These are phyloP conservation scores for Barnettozyma vustinii DNA, from an alignment of 805 yeast genomes.

Conservation along the genomic window DNA sequence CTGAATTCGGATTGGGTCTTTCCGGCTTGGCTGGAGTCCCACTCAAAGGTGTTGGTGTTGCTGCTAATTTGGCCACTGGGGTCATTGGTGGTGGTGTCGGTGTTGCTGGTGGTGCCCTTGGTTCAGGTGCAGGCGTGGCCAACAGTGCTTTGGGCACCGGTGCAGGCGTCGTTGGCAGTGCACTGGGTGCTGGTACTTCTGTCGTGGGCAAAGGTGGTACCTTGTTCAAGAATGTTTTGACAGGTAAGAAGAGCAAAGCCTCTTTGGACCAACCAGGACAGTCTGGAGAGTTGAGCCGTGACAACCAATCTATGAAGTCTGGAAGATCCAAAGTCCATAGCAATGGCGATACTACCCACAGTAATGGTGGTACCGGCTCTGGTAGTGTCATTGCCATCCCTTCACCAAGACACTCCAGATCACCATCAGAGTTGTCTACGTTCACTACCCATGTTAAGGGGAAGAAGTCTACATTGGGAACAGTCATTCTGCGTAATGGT, in stretches of 20 bases:
- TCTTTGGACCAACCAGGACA: slow-evolving; percentile 12
- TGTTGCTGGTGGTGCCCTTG: slow-evolving; percentile 36
- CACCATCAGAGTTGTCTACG: slow-evolving; percentile 20
- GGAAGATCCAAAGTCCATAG: slow-evolving; percentile 14
- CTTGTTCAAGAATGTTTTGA: slow-evolving; percentile 30
- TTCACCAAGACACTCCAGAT: slow-evolving; percentile 15
- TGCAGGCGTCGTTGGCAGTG: slow-evolving; percentile 6
- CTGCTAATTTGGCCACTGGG: slow-evolving; percentile 36
- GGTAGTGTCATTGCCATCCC: slow-evolving; percentile 10
- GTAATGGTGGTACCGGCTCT: background rate
- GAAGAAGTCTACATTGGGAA: slow-evolving; percentile 34
- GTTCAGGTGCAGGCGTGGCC: slow-evolving; percentile 41
- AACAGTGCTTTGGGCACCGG: slow-evolving; percentile 44
- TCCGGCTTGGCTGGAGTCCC: slow-evolving; percentile 40
- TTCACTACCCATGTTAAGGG: slow-evolving; percentile 17
- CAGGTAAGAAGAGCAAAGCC: slow-evolving; percentile 25
- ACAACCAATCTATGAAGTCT: slow-evolving; percentile 35
- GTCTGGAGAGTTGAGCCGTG: slow-evolving; percentile 17
- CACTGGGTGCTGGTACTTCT: slow-evolving; percentile 34
- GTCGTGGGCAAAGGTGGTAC: slow-evolving; percentile 40
- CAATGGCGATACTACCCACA: background rate
- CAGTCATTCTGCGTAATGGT: slow-evolving; percentile 46
- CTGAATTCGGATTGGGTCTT: slow-evolving; percentile 38
- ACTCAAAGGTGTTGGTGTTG: slow-evolving; percentile 40
- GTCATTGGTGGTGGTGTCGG: slow-evolving; percentile 36